These are phyloP conservation scores for Phytophthora tentaculata DNA, from an alignment of 352 stramenopile species.

Conservation along the genomic window DNA sequence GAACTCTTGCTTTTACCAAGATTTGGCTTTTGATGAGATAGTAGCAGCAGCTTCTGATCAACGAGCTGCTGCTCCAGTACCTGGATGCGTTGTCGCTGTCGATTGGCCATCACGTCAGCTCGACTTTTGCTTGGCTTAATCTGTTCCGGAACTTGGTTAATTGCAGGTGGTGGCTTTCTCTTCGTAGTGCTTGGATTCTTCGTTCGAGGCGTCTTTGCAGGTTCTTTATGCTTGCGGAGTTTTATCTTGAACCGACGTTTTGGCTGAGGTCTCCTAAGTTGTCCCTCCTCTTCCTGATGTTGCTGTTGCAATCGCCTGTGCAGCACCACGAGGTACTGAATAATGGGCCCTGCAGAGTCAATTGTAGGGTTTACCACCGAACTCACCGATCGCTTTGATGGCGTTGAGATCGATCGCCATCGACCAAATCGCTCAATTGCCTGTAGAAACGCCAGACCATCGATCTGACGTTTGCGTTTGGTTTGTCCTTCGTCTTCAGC, in stretches of 20 bases:
- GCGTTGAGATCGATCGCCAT: slow-evolving; percentile 35
- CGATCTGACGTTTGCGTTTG: slow-evolving; percentile 16
- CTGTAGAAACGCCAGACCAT: slow-evolving; percentile 46
- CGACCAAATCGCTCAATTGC: slow-evolving; percentile 43
- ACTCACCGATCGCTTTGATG: slow-evolving; percentile 13
- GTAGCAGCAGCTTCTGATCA: slow-evolving; percentile 56
- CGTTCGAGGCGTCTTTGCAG: slow-evolving; percentile 9
- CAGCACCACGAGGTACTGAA: slow-evolving; percentile 60
- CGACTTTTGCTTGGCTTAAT: slow-evolving; percentile 18
- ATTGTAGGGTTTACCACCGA: slow-evolving; percentile 36
- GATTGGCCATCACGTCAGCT: slow-evolving; percentile 35
- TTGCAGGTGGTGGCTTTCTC: neutral
- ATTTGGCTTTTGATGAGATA: slow-evolving; percentile 31
- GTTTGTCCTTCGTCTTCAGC: neutral
- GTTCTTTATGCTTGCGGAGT: slow-evolving; percentile 12
- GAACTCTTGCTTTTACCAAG: neutral
- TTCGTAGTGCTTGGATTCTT: slow-evolving; percentile 9
- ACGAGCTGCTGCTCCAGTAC: slow-evolving; percentile 73
- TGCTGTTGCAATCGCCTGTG: slow-evolving; percentile 27
- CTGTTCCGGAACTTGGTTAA: neutral
- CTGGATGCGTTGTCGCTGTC: slow-evolving; percentile 60
- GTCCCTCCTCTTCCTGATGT: slow-evolving; percentile 19
- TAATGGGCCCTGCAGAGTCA: slow-evolving; percentile 41
- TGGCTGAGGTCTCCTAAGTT: slow-evolving; percentile 4
- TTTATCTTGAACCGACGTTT: slow-evolving; percentile 12